phyloP scores from a whole-genome alignment of 257 asterid genomes.

The Asclepias syriaca region DNA sequence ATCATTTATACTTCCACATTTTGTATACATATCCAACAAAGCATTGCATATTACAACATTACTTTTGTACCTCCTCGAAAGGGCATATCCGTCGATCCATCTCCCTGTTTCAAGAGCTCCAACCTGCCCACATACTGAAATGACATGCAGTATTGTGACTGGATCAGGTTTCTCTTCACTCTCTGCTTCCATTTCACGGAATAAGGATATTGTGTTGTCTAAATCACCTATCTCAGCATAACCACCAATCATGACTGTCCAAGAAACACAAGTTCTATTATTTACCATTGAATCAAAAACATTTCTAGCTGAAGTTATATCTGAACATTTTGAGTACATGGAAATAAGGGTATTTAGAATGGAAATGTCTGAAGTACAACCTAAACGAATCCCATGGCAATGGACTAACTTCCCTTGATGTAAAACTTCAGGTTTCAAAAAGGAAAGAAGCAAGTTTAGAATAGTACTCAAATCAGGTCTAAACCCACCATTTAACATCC shows the following conservation, averaged over 20 bases:
- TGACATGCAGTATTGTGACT: slow-evolving; percentile 47
- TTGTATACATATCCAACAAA: slow-evolving; percentile 64
- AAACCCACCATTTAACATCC: slow-evolving; percentile 41
- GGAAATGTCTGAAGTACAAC: slow-evolving; percentile 38
- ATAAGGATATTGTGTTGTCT: slow-evolving; percentile 40
- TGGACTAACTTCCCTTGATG: slow-evolving; percentile 44
- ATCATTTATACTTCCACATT: slow-evolving; percentile 56
- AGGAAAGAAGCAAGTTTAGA: slow-evolving; percentile 48
- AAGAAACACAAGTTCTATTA: slow-evolving; percentile 48
- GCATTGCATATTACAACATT: slow-evolving; percentile 49
- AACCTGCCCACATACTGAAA: slow-evolving; percentile 58
- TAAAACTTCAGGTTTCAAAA: slow-evolving; percentile 31
- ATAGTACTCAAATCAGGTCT: slow-evolving; percentile 54
- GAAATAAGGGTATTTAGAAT: slow-evolving; percentile 53
- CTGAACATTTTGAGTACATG: slow-evolving; percentile 63
- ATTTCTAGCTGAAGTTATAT: slow-evolving; percentile 37
- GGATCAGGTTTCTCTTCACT: slow-evolving; percentile 56
- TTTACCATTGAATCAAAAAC: slow-evolving; percentile 41
- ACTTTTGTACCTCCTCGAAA: slow-evolving; percentile 39
- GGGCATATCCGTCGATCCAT: slow-evolving; percentile 43
- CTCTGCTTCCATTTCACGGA: slow-evolving; percentile 48
- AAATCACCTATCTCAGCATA: slow-evolving; percentile 50
- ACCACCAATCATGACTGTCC: slow-evolving; percentile 72
- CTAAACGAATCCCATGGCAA: slow-evolving; percentile 44
- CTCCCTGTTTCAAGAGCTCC: slow-evolving; percentile 63